These are phyloP conservation scores for Fusarium torulosum DNA, from an alignment of 2,329 filamentous ascomycete genomes.

Conservation along the genomic window DNA sequence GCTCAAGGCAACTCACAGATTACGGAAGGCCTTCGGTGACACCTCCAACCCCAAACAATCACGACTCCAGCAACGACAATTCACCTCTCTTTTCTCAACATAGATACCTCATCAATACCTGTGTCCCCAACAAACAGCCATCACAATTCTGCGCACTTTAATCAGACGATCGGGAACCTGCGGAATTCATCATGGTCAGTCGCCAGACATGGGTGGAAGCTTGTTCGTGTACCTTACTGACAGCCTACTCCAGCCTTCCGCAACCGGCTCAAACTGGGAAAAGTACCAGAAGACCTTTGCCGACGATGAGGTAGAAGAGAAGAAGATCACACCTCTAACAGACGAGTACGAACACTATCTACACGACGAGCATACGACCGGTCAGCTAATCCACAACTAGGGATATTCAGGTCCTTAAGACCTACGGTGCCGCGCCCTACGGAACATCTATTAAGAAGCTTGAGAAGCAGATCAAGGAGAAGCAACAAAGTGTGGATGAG, in stretches of 20 bases:
- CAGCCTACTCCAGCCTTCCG: slow-evolving; percentile 78
- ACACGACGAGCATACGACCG: not conserved
- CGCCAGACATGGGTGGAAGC: slow-evolving; percentile 18
- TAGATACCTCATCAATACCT: slow-evolving; percentile 12
- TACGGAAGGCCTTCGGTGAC: slow-evolving; percentile 56
- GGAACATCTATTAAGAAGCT: slow-evolving; percentile 94
- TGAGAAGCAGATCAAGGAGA: slow-evolving; percentile 99
- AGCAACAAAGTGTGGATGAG: slow-evolving; percentile 97
- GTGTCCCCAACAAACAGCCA: not conserved
- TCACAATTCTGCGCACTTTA: not conserved
- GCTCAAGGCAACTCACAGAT: slow-evolving; percentile 58
- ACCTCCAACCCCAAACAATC: slow-evolving; percentile 50
- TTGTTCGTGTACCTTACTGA: slow-evolving; percentile 42
- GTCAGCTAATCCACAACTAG: slow-evolving; percentile 62
- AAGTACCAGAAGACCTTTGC: slow-evolving; percentile 98
- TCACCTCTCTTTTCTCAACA: slow-evolving; percentile 24
- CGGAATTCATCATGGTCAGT: slow-evolving; percentile 59
- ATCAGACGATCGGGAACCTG: slow-evolving; percentile 37
- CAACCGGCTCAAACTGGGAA: slow-evolving; percentile 95
- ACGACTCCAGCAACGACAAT: slow-evolving; percentile 40
- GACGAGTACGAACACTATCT: slow-evolving; percentile 79
- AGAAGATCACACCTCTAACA: slow-evolving; percentile 97
- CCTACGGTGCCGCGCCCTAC: slow-evolving; percentile 97
- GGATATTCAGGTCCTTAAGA: slow-evolving; percentile 99
- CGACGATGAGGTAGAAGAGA: slow-evolving; percentile 97